These are phyloP conservation scores for Pneumocystis murina DNA, from an alignment of 1,139 yeast species.

Conservation along the genomic window DNA sequence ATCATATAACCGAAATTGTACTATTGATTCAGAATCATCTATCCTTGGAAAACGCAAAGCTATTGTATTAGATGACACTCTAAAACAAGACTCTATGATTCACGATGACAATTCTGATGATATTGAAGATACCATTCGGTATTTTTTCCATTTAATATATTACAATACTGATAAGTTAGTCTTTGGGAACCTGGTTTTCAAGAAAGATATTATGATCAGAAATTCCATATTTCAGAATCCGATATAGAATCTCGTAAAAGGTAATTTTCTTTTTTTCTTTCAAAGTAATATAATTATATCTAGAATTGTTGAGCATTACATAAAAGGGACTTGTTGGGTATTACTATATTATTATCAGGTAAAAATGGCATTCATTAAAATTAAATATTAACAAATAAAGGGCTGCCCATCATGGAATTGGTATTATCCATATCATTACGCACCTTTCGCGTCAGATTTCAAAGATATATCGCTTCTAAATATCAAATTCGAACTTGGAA, in stretches of 20 bases:
- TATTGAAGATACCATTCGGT: constrained; percentile 10
- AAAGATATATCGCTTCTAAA: constrained; percentile 43
- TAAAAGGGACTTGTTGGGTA: constrained; percentile 95
- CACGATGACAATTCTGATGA: constrained; percentile 9
- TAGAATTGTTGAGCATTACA: constrained; percentile 50
- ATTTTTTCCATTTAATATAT: constrained; percentile 17
- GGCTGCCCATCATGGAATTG: constrained; percentile 99
- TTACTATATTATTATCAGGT: constrained; percentile 73
- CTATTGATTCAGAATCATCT: constrained; percentile 7
- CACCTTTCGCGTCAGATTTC: constrained; percentile 91
- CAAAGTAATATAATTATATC: neutral
- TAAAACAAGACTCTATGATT: neutral
- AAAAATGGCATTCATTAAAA: neutral
- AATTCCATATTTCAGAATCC: constrained; percentile 48
- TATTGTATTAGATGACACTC: neutral
- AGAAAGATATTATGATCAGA: constrained; percentile 61
- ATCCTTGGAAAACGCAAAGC: neutral
- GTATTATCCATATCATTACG: constrained; percentile 95
- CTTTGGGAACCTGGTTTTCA: constrained; percentile 81
- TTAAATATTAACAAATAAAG: neutral
- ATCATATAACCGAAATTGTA: constrained; percentile 4
- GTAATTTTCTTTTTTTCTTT: neutral
- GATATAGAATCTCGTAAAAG: constrained; percentile 46
- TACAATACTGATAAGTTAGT: constrained; percentile 40
- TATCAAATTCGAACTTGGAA: constrained; percentile 50